A percentile compares a stretch with the other conserved stretches of the same genome.
Conservation (phyloP, 1,284 basidiomycete species). For the Austroboletus rostrupii region DNA sequence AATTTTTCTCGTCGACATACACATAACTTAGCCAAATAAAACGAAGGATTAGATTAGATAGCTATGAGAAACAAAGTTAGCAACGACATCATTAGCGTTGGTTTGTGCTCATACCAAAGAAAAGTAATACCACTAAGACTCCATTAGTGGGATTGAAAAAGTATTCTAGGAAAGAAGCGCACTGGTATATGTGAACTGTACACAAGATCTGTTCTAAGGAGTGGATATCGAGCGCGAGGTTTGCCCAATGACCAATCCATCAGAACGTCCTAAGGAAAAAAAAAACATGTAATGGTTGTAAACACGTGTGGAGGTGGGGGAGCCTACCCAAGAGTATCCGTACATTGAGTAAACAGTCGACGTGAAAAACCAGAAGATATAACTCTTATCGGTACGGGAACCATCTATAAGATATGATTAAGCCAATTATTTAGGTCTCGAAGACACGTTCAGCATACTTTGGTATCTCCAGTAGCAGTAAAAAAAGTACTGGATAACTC, state of each 20-base stretch:
- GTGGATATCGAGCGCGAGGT: constrained; percentile 51
- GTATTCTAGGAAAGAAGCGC: constrained; percentile 26
- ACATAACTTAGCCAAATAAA: constrained; percentile 84
- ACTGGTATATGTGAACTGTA: constrained; percentile 63
- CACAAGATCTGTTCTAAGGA: constrained; percentile 74
- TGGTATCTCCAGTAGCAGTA: constrained; percentile 72
- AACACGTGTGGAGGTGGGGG: background rate
- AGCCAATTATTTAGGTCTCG: background rate
- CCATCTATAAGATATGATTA: background rate
- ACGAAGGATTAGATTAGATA: constrained; percentile 71
- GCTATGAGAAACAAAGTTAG: constrained; percentile 34
- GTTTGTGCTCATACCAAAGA: constrained; percentile 51
- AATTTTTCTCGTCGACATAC: constrained; percentile 49
- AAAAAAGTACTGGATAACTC: constrained; percentile 59
- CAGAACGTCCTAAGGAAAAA: constrained; percentile 53
- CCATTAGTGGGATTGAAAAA: constrained; percentile 1
- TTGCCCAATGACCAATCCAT: constrained; percentile 83
- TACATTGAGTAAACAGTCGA: constrained; percentile 67
- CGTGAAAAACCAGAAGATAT: constrained; percentile 64
- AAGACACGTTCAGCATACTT: constrained; percentile 6
- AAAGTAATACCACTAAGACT: constrained; percentile 66
- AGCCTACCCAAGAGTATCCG: constrained; percentile 71
- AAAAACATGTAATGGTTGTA: background rate
- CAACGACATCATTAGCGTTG: background rate
- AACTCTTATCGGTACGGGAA: constrained; percentile 42